Percentiles rank a stretch among this genome's conserved stretches.
phyloP scores from a whole-genome alignment of 75 land plant species.

The Larix kaempferi region DNA sequence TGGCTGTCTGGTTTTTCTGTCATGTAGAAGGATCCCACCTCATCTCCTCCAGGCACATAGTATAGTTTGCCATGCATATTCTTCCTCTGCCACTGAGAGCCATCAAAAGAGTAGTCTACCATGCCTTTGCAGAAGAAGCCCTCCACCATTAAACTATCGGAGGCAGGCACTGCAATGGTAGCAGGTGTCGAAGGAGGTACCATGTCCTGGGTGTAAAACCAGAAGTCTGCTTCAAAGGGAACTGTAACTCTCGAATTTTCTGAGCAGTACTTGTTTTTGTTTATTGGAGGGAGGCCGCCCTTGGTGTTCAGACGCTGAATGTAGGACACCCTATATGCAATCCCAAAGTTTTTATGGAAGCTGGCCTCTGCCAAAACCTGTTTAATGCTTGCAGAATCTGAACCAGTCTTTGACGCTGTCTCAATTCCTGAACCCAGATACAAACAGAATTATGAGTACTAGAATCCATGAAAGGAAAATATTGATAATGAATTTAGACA shows the following conservation, averaged over 20 bases:
- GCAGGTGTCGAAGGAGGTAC: neutral
- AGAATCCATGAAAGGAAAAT: too few species aligned
- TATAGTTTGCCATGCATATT: neutral
- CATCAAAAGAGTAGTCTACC: neutral
- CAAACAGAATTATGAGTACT: too few species aligned
- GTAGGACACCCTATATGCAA: neutral
- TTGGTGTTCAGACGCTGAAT: neutral
- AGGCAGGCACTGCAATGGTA: neutral
- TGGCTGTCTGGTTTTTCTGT: neutral
- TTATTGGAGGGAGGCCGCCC: neutral
- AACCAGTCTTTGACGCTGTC: neutral
- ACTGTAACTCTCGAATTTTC: neutral
- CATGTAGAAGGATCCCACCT: neutral
- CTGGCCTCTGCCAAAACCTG: neutral
- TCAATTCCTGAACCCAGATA: neutral
- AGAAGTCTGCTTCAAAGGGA: neutral
- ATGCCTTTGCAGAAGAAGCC: neutral
- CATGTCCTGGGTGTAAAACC: conserved; percentile 5
- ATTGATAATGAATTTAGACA: too few species aligned
- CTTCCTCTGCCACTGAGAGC: neutral
- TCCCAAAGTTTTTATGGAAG: neutral
- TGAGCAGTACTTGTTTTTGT: neutral
- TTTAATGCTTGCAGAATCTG: neutral
- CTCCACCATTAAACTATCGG: neutral
- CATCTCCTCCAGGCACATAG: neutral